Evolutionary conservation across 257 asterid species (phyloP).

Genomic region (Paulownia fortunei): DNA sequence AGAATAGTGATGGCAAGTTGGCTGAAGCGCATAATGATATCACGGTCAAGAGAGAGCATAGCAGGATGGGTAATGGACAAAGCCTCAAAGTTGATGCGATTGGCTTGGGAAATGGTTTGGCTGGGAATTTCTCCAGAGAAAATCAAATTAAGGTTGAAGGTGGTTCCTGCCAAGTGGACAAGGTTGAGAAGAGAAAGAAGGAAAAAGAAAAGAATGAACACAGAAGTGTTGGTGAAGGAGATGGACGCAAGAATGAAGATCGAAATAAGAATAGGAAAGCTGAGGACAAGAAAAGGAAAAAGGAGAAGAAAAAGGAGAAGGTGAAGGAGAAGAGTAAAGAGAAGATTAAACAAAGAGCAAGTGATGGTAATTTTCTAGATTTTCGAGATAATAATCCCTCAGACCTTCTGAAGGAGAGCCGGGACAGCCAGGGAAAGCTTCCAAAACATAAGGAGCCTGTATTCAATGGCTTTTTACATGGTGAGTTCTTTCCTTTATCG

Average conservation of each 20-base stretch:
- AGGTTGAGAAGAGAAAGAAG: constrained; percentile 43
- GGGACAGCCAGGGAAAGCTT: constrained; percentile 38
- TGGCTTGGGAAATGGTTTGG: constrained; percentile 40
- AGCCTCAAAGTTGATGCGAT: constrained; percentile 29
- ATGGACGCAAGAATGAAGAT: constrained; percentile 37
- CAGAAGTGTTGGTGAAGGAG: constrained; percentile 33
- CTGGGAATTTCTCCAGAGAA: constrained; percentile 33
- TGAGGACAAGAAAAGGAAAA: constrained; percentile 48
- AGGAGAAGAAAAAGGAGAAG: constrained; percentile 36
- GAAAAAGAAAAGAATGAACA: constrained; percentile 37
- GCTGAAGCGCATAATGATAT: constrained; percentile 29
- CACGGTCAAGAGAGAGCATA: constrained; percentile 38
- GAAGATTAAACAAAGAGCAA: constrained; percentile 34
- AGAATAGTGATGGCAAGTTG: constrained; percentile 27
- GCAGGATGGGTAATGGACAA: constrained; percentile 38
- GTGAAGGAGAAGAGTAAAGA: constrained; percentile 26
- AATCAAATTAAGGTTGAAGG: constrained; percentile 35
- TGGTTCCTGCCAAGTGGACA: constrained; percentile 30
- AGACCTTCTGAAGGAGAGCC: constrained; percentile 36
- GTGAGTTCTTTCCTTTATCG: constrained; percentile 51
- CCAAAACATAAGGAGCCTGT: constrained; percentile 48
- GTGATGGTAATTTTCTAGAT: constrained; percentile 36
- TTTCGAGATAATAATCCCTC: constrained; percentile 34
- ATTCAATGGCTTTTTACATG: constrained; percentile 49
- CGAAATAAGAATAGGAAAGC: constrained; percentile 44